Percentiles rank a stretch among this genome's conserved stretches.
Evolutionary conservation across 371 early-diverging fungal species (phyloP).

Genomic region (Entomophthora muscae): DNA sequence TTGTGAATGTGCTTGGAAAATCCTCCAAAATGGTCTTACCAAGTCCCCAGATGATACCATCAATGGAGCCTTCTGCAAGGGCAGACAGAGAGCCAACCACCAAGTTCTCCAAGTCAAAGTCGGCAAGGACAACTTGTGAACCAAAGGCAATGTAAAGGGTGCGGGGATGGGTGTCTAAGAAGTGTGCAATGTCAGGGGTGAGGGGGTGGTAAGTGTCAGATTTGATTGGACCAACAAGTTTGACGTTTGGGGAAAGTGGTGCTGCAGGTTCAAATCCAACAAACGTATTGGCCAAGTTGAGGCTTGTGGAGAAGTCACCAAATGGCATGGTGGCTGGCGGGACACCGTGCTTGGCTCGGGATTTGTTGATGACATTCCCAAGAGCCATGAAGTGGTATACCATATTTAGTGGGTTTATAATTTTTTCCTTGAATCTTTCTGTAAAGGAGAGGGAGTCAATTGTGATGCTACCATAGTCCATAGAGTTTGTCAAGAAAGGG

Average conservation of each 20-base stretch:
- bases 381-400: background rate
- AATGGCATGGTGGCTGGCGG: background rate
- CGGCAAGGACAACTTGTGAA: background rate
- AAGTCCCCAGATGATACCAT: too few species aligned
- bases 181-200: background rate
- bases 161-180: background rate
- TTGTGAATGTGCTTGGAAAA: too few species aligned
- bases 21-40: too few species aligned
- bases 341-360: background rate
- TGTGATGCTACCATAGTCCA: background rate
- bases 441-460: background rate
- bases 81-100: background rate
- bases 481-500: background rate
- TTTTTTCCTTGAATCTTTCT: background rate
- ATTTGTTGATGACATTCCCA: background rate
- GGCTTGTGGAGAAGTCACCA: background rate
- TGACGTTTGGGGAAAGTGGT: background rate
- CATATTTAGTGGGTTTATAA: background rate
- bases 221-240: constrained; percentile 4
- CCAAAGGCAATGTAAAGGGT: constrained; percentile 7
- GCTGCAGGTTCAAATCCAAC: constrained; percentile 4
- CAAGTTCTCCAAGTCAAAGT: background rate
- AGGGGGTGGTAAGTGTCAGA: background rate
- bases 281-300: background rate
- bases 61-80: too few species aligned